phyloP scores from a whole-genome alignment of 345 rosid species.

The Syzygium grande region DNA sequence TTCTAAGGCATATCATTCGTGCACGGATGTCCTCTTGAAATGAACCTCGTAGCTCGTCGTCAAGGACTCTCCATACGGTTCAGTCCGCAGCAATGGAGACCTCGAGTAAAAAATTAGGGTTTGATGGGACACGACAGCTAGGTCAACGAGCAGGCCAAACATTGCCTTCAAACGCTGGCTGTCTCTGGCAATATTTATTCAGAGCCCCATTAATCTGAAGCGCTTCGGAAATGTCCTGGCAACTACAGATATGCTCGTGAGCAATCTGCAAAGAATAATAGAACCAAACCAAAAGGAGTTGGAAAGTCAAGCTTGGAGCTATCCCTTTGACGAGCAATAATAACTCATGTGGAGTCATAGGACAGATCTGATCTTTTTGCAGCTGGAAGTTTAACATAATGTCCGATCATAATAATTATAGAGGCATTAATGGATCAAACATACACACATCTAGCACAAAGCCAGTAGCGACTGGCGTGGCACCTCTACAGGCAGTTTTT shows the following conservation, averaged over 20 bases:
- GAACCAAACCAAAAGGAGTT: not conserved
- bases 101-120: not conserved
- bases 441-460: not conserved
- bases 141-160: not conserved
- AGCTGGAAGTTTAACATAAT: not conserved
- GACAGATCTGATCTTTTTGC: not conserved
- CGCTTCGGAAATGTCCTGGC: not conserved
- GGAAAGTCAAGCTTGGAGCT: not conserved
- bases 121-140: not conserved
- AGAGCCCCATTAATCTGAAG: not conserved
- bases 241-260: not conserved
- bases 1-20: not conserved
- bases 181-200: not conserved
- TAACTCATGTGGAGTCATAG: not conserved
- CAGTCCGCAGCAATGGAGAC: not conserved
- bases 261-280: not conserved
- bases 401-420: not conserved
- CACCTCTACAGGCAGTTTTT: not conserved
- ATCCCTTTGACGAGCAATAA: not conserved
- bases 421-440: not conserved
- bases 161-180: not conserved
- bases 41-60: not conserved
- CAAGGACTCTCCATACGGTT: not conserved
- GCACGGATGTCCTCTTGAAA: not conserved
- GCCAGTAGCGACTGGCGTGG: not conserved